These are phyloP conservation scores for Acanthamoeba healyi DNA, from an alignment of 208 protist genomes.

Conservation along the genomic window DNA sequence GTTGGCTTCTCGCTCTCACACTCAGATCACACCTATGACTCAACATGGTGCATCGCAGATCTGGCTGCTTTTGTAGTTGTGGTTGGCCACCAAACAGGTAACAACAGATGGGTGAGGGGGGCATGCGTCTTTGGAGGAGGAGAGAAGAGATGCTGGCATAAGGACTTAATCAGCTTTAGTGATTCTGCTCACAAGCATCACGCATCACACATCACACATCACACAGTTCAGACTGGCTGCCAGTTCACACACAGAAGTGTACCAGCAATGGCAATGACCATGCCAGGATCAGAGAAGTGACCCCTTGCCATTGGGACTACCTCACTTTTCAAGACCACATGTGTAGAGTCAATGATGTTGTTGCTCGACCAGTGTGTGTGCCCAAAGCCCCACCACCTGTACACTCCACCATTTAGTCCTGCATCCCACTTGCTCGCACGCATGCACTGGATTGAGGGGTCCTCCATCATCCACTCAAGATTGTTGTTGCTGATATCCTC, in stretches of 20 bases:
- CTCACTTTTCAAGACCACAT: conserved; percentile 29
- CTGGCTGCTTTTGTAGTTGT: too few species aligned
- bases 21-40: too few species aligned
- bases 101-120: too few species aligned
- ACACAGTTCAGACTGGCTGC: neutral
- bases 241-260: too few species aligned
- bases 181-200: neutral
- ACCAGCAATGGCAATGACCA: neutral
- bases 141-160: too few species aligned
- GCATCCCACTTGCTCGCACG: neutral
- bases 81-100: too few species aligned
- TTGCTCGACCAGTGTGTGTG: conserved; percentile 50
- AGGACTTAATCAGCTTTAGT: neutral
- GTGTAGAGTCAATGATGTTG: conserved; percentile 33
- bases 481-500: conserved; percentile 31
- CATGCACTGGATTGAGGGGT: neutral
- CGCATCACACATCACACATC: neutral
- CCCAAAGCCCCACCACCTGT: conserved; percentile 10
- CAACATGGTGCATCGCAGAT: too few species aligned
- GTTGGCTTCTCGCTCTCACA: too few species aligned
- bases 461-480: conserved; percentile 63
- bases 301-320: neutral
- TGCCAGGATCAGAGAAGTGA: neutral
- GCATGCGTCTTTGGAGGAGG: too few species aligned
- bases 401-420: neutral